A percentile compares a stretch with the other conserved stretches of the same genome.
Conservation (phyloP, 176 grass and related monocot genomes). For the Leersia perrieri region DNA sequence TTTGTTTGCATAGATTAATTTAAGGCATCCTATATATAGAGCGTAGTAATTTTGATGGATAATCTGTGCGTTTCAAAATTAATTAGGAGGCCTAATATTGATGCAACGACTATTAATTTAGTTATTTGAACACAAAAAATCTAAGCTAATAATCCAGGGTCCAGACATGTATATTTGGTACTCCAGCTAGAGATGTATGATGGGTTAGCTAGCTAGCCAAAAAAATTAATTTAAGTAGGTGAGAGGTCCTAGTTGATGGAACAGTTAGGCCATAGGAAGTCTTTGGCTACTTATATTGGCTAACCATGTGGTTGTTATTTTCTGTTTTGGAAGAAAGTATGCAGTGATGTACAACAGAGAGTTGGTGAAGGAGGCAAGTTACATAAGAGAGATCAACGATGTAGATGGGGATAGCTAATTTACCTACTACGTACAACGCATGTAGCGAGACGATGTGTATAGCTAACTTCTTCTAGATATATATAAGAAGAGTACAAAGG, state of each 20-base stretch:
- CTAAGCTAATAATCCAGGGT: neutral
- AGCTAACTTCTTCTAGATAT: constrained; percentile 53
- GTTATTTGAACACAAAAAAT: neutral
- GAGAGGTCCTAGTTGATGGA: constrained; percentile 31
- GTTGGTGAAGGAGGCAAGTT: constrained; percentile 23
- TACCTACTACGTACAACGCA: neutral
- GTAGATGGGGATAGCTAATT: constrained; percentile 17
- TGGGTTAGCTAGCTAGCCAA: constrained; percentile 15
- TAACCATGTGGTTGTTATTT: neutral
- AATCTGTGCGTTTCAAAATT: no score
- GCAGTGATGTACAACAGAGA: neutral
- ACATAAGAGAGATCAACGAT: constrained; percentile 26
- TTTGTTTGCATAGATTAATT: no score
- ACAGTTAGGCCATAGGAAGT: constrained; percentile 25
- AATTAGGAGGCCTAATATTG: no score
- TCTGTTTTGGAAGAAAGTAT: constrained; percentile 1
- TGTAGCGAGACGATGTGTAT: neutral
- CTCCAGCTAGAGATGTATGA: neutral
- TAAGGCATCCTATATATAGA: no score
- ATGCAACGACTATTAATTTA: neutral
- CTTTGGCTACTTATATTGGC: neutral
- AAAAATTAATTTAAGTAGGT: constrained; percentile 29
- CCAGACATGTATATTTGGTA: neutral
- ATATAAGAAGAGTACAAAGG: no score
- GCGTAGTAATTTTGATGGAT: no score